Base-by-base conservation (phyloP, 2,329 filamentous ascomycete genomes). In the Hansfordia pulvinata region DNA sequence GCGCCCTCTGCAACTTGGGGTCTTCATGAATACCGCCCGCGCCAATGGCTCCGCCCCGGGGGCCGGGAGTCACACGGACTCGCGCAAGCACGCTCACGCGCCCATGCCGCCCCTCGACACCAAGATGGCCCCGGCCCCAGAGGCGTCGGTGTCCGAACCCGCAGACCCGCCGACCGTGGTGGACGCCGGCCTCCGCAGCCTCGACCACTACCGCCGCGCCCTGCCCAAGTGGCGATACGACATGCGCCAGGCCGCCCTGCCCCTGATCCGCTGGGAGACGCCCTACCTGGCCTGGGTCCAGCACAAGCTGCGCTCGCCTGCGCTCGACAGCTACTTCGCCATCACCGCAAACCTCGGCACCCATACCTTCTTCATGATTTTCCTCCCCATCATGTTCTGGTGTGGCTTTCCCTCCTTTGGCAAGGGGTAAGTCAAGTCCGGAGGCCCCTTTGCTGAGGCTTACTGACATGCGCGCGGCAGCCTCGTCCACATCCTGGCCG, bases 341-440 rank as follows among this genome's bases (percentile, higher is more conserved):
- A 83, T 92, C 38, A 93, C 86, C 1, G 90, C 90, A 36, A 98
- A 96, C 52, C 69, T 96, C 29, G 84, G 90, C 38, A 98, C 90
- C 1, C 90, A 98, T 55, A 98, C 90, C 1, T 96, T 94, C 60
- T 98, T 94, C 63, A 96, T 96, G 86, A 69, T 93, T 39, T 79
- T 84, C 31, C 60, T 98, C 44, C 90, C 90, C 5, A 83, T 96
- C 37, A 69, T 93, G 40, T 96, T 96, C 60, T 98, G 90, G 90
- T 93, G 84, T 44, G 88, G 88, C 28, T 81, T 86, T 54, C 76
- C 79, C 22, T 75, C 69, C 35, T 69, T 93, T 38, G 90, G 84
- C 29, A 79, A 90, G 60, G 86, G 78, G 83, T 92, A 74, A 41
- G 76, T 64, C 27, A 19, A 16, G 29, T 30, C n/a, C n/a, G n/a